Evolutionary conservation across 1,284 basidiomycete genomes (phyloP).

Genomic region (Marasmius sp.): DNA sequence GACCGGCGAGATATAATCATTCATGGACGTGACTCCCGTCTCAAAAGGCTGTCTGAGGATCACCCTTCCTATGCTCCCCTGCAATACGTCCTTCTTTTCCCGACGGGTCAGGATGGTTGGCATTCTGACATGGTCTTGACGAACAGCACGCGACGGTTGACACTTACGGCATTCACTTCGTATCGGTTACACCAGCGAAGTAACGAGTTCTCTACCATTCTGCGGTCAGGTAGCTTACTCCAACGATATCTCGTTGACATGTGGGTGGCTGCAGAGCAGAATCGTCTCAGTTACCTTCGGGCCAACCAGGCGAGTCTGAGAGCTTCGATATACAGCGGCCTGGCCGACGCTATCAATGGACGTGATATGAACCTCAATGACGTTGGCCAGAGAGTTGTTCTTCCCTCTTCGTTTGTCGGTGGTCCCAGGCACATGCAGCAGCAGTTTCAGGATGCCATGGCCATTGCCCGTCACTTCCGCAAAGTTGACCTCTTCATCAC

Average conservation of each 20-base stretch:
- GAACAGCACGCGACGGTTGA: constrained; percentile 16
- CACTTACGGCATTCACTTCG: constrained; percentile 29
- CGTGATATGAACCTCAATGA: constrained; percentile 8
- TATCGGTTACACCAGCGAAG: constrained; percentile 29
- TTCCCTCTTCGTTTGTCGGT: constrained; percentile 41
- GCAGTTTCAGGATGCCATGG: constrained; percentile 44
- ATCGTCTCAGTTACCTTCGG: constrained; percentile 25
- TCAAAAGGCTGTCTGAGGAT: constrained; percentile 28
- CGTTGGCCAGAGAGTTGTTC: constrained; percentile 22
- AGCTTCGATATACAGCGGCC: constrained; percentile 34
- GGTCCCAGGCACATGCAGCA: constrained; percentile 41
- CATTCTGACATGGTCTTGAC: constrained; percentile 17
- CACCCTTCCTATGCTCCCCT: constrained; percentile 38
- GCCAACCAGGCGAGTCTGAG: constrained; percentile 38
- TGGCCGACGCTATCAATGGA: constrained; percentile 29
- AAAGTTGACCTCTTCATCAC: constrained; percentile 46
- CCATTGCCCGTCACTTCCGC: constrained; percentile 31
- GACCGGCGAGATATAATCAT: constrained; percentile 33
- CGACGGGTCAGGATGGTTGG: constrained; percentile 38
- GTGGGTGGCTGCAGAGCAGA: constrained; percentile 33
- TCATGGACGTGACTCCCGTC: constrained; percentile 5
- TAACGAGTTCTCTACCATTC: constrained; percentile 27
- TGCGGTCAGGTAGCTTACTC: constrained; percentile 38
- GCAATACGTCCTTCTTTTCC: constrained; percentile 36
- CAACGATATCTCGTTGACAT: constrained; percentile 39